Base-by-base conservation (phyloP, 2,329 filamentous ascomycete genomes). In the Tolypocladium paradoxum region DNA sequence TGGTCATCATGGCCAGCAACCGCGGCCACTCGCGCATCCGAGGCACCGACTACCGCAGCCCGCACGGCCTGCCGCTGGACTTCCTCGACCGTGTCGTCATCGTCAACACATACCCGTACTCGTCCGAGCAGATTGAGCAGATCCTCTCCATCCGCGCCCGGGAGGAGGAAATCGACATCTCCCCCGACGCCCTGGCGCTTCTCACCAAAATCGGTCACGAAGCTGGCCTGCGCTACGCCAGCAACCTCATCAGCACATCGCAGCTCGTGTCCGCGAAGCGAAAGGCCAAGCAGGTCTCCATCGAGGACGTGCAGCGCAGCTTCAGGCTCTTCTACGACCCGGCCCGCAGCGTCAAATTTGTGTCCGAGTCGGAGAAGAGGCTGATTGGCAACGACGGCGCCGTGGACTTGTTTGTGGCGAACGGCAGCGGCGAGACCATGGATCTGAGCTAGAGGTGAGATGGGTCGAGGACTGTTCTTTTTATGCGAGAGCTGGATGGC, bases 1-100 rank as follows among this genome's bases (percentile, higher is more conserved):
- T 99, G 59, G 91, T 99, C 69, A 99, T 99, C 72, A 99, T 99
- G 93, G 93, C 93, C 52, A 95, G 88, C 78, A 99, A 99, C 75
- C 82, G 93, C 55, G 93, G 93, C 58, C 83, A 90, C 69, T 88
- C 93, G 37, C 85, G 87, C 60, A 96, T 99, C 65, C 84, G 93
- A 34, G 93, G 93, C 54, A 99, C 93, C 53, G 88, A 89, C 68
- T 96, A 97, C 73, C 85, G 83, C 62, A 93, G 88, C 62, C 93
- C 93, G 2, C 93, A 99, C 68, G 93, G 93, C 31, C 77, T 99
- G 45, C 93, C 93, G 0, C 82, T 97, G 47, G 93, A 99, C 72
- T 96, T 99, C 71, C 79, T 99, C 49, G 93, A 99, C 70, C 86
- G 93, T 22, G 88, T 97, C 34, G 89, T 95, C 63, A 99, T 99